Conservation (phyloP, 2,329 filamentous ascomycete species). For the Talaromyces piceae region DNA sequence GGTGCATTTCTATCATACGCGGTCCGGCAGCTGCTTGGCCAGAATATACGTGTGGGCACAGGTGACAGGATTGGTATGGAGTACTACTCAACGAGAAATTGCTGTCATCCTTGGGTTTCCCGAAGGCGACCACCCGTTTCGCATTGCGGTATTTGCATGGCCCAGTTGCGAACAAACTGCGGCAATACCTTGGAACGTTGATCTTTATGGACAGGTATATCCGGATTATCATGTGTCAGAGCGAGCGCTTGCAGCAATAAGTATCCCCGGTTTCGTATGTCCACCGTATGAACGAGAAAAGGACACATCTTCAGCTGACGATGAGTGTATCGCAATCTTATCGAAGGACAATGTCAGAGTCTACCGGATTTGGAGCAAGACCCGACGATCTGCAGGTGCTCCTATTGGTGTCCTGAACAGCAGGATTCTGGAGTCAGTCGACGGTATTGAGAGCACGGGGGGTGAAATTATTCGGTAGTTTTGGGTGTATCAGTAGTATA, state of each 20-base stretch:
- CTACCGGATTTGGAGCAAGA: conserved; percentile 82
- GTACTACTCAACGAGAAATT: conserved; percentile 75
- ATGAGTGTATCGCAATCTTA: conserved; percentile 84
- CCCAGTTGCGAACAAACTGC: conserved; percentile 81
- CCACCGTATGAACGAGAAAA: conserved; percentile 5
- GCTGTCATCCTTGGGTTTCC: conserved; percentile 90
- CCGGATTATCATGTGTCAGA: conserved; percentile 2
- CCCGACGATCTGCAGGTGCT: conserved; percentile 47
- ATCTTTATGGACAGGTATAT: conserved; percentile 16
- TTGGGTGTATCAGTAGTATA: background rate
- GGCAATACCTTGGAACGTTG: conserved; percentile 73
- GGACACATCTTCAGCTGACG: conserved; percentile 38
- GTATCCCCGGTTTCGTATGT: conserved; percentile 6
- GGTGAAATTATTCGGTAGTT: conserved; percentile 59
- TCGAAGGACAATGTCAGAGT: conserved; percentile 93
- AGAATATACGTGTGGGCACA: conserved; percentile 90
- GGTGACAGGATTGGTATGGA: conserved; percentile 90
- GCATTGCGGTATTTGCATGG: conserved; percentile 92
- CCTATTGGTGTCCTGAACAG: conserved; percentile 64
- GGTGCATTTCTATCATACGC: conserved; percentile 91
- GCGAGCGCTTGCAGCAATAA: conserved; percentile 5
- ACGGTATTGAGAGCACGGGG: conserved; percentile 59
- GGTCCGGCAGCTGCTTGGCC: conserved; percentile 73
- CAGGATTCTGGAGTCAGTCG: conserved; percentile 72
- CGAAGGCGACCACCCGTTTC: conserved; percentile 70